Percentiles rank a stretch among this genome's conserved stretches.
These are phyloP conservation scores for Cyberlindnera xishuangbannaensis DNA, from an alignment of 805 yeast species.

Conservation along the genomic window DNA sequence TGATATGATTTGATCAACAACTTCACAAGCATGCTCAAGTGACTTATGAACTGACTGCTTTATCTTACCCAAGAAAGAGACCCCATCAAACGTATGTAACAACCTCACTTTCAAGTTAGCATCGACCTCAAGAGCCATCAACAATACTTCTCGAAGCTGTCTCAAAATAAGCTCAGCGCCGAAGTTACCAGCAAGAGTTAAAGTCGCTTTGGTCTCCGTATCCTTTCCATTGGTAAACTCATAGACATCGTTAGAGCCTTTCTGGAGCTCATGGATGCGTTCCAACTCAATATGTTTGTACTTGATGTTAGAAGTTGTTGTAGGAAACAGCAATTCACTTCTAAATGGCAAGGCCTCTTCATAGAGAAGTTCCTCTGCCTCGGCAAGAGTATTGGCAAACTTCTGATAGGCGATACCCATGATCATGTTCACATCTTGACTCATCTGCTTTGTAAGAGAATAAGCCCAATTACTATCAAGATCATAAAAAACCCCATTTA, in stretches of 20 bases:
- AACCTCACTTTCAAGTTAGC: constrained; percentile 34
- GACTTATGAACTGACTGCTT: constrained; percentile 16
- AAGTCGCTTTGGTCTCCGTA: constrained; percentile 22
- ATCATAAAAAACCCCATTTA: constrained; percentile 65
- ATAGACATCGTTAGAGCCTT: constrained; percentile 14
- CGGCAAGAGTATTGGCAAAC: constrained; percentile 21
- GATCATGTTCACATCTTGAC: constrained; percentile 41
- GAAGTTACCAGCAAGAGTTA: constrained; percentile 60
- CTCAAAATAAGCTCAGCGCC: constrained; percentile 29
- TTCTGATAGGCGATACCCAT: constrained; percentile 22
- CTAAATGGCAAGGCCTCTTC: constrained; percentile 38
- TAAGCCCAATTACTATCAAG: constrained; percentile 52
- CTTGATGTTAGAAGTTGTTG: constrained; percentile 27
- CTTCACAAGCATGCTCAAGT: constrained; percentile 11
- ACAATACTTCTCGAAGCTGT: constrained; percentile 39
- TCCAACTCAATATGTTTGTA: constrained; percentile 25
- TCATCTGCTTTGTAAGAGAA: constrained; percentile 44
- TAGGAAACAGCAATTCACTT: constrained; percentile 47
- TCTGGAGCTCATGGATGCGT: constrained; percentile 3
- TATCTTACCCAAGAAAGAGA: constrained; percentile 16
- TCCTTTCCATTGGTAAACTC: constrained; percentile 16
- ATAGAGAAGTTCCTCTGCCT: constrained; percentile 36
- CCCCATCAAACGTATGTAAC: constrained; percentile 24
- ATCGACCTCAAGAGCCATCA: constrained; percentile 21
- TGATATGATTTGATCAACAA: constrained; percentile 9